Conservation (phyloP, 352 stramenopile genomes). For the Globisporangium spinosum region DNA sequence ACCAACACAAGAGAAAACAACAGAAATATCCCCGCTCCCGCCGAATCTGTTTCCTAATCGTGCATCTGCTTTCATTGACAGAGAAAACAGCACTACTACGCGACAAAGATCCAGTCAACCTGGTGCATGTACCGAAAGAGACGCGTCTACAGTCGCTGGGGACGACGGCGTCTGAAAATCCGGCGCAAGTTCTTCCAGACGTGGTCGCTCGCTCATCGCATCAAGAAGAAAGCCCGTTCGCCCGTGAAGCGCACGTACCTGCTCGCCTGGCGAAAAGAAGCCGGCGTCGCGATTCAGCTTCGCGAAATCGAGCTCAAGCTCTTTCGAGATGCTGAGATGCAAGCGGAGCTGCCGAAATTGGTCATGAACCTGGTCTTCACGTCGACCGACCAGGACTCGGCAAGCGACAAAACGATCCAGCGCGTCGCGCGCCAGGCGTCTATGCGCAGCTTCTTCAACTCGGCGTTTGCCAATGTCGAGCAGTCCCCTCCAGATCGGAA, state of each 20-base stretch:
- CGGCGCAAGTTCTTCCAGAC: conserved; percentile 40
- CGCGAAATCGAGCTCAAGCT: conserved; percentile 59
- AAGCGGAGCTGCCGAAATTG: conserved; percentile 41
- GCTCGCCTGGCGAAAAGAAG: conserved; percentile 40
- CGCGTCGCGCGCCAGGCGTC: conserved; percentile 1
- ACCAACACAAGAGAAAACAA: conserved; percentile 2
- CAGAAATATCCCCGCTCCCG: not conserved
- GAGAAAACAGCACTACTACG: conserved; percentile 25
- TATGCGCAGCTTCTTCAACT: conserved; percentile 38
- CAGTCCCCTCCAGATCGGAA: conserved; percentile 17
- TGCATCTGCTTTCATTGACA: conserved; percentile 7
- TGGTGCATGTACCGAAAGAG: conserved; percentile 51
- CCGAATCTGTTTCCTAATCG: conserved; percentile 14
- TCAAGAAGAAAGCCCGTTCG: conserved; percentile 32
- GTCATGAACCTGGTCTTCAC: conserved; percentile 79
- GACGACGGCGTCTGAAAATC: conserved; percentile 23
- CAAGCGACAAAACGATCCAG: conserved; percentile 15
- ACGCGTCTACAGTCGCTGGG: conserved; percentile 46
- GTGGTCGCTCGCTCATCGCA: conserved; percentile 43
- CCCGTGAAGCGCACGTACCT: conserved; percentile 39
- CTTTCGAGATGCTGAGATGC: conserved; percentile 53
- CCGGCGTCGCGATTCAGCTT: conserved; percentile 40
- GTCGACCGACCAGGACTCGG: conserved; percentile 31
- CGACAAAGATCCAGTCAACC: conserved; percentile 41
- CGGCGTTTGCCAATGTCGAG: conserved; percentile 48